Evolutionary conservation across 352 stramenopile species (phyloP).

Genomic region (Thalassiosira exigua): DNA sequence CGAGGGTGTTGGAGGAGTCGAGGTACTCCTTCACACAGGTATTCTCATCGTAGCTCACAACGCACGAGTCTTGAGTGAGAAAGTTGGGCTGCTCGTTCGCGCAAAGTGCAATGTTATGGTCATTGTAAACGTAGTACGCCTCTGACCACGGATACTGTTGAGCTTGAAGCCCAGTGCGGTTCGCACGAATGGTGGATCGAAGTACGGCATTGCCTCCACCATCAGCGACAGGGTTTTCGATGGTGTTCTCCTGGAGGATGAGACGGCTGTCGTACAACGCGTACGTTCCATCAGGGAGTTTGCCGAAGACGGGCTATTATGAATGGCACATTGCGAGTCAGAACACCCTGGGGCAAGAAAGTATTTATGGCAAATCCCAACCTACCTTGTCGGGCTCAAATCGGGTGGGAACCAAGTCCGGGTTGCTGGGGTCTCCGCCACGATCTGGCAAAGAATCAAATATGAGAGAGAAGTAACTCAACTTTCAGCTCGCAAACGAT

Average conservation of each 20-base stretch:
- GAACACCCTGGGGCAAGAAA: too few species aligned
- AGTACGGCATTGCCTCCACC: conserved; percentile 16
- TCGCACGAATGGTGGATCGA: conserved; percentile 5
- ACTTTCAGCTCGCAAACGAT: too few species aligned
- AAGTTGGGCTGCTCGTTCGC: conserved; percentile 37
- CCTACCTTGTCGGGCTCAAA: conserved; percentile 54
- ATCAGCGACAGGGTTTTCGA: conserved; percentile 18
- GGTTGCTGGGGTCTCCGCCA: conserved; percentile 42
- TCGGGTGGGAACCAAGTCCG: conserved; percentile 35
- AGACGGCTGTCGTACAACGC: conserved; percentile 29
- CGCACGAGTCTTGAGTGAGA: conserved; percentile 32
- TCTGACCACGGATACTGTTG: too few species aligned
- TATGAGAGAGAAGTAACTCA: too few species aligned
- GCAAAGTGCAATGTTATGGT: conserved; percentile 39
- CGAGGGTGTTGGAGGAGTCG: not conserved
- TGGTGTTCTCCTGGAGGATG: conserved; percentile 28
- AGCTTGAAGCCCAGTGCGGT: not conserved
- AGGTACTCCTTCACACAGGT: conserved; percentile 16
- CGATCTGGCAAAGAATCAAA: too few species aligned
- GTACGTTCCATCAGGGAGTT: conserved; percentile 23
- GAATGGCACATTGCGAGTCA: too few species aligned
- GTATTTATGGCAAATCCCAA: too few species aligned
- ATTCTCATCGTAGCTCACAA: conserved; percentile 27
- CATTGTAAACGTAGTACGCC: conserved; percentile 22
- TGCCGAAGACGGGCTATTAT: conserved; percentile 36